A percentile compares a stretch with the other conserved stretches of the same genome.
These are phyloP conservation scores for Aspergillus latus DNA, from an alignment of 2,329 filamentous ascomycete species.

Conservation along the genomic window DNA sequence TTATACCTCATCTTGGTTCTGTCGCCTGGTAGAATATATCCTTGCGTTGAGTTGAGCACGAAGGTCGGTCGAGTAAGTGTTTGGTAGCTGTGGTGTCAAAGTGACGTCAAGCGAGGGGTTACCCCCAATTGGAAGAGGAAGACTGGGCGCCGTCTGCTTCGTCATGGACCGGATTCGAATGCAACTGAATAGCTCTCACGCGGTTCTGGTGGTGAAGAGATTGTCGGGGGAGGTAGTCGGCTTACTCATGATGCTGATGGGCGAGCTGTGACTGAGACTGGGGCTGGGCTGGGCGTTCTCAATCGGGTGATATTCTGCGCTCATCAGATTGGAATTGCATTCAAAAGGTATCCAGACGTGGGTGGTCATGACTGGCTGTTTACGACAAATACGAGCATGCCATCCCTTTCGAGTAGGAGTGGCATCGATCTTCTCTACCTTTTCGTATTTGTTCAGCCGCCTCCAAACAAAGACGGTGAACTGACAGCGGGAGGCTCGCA, in stretches of 20 bases:
- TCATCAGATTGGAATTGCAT: too few species aligned
- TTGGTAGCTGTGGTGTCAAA: not conserved
- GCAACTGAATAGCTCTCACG: not conserved
- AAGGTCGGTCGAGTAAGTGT: not conserved
- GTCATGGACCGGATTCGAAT: not conserved
- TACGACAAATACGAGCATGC: slow-evolving; percentile 7
- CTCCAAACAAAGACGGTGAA: not conserved
- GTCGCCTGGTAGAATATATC: not conserved
- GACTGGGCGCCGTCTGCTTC: not conserved
- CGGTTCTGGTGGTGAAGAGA: too few species aligned
- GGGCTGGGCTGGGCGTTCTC: too few species aligned
- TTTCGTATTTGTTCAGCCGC: slow-evolving; percentile 12
- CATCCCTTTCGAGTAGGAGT: not conserved
- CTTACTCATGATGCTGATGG: too few species aligned
- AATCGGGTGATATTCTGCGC: too few species aligned
- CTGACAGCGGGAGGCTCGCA: not conserved
- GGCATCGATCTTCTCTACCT: not conserved
- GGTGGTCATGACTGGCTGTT: not conserved
- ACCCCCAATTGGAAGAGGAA: not conserved
- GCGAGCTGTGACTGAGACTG: too few species aligned
- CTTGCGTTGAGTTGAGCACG: too few species aligned
- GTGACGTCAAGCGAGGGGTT: slow-evolving; percentile 1
- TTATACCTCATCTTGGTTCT: not conserved
- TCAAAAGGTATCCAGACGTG: not conserved
- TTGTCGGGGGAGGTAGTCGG: too few species aligned